Conservation (phyloP, 345 rosid species). For the Excoecaria agallocha region DNA sequence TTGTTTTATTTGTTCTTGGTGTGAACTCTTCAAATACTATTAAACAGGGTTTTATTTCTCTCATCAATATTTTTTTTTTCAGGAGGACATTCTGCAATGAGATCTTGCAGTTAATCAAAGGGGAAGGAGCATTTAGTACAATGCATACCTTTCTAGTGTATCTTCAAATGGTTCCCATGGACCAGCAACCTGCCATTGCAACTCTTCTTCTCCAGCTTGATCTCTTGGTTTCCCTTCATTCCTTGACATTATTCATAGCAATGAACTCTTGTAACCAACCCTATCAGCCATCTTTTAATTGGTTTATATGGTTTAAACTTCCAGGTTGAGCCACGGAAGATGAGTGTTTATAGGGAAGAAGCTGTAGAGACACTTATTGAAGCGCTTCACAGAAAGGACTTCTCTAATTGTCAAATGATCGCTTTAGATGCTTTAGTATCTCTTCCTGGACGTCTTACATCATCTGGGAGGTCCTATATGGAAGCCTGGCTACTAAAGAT, state of each 20-base stretch:
- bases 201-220: slow-evolving; percentile 69
- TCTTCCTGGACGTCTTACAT: slow-evolving; percentile 50
- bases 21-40: neutral
- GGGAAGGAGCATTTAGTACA: slow-evolving; percentile 61
- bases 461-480: slow-evolving; percentile 41
- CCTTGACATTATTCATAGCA: slow-evolving; percentile 8
- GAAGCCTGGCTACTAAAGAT: slow-evolving; percentile 61
- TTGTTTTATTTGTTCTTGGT: neutral
- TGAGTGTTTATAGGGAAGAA: slow-evolving; percentile 79
- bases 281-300: neutral
- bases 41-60: slow-evolving; percentile 1
- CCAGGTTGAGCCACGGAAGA: slow-evolving; percentile 64
- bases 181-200: slow-evolving; percentile 55
- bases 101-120: slow-evolving; percentile 51
- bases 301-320: slow-evolving; percentile 7
- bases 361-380: slow-evolving; percentile 55
- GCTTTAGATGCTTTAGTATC: slow-evolving; percentile 48
- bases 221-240: slow-evolving; percentile 45
- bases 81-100: slow-evolving; percentile 57
- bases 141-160: slow-evolving; percentile 69
- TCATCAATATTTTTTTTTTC: slow-evolving; percentile 11
- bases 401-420: slow-evolving; percentile 49
- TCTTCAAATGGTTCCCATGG: slow-evolving; percentile 72
- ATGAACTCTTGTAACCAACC: neutral
- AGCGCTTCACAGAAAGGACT: slow-evolving; percentile 53